These are phyloP conservation scores for Gelatoporia subvermispora DNA, from an alignment of 768 basidiomycete genomes.

Conservation along the genomic window DNA sequence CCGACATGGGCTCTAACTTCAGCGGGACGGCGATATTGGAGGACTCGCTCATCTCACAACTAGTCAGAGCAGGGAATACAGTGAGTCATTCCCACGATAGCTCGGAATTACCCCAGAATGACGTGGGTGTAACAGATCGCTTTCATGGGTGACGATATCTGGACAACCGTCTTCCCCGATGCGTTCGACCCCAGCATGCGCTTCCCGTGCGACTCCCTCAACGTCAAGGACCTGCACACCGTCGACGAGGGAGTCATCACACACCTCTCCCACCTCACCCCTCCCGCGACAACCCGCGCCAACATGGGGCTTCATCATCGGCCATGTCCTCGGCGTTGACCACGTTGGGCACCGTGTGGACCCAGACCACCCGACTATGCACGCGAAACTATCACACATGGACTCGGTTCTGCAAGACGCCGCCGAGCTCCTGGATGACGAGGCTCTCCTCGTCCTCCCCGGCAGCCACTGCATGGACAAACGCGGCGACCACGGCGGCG, in stretches of 20 bases:
- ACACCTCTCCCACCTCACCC: slow-evolving; percentile 81
- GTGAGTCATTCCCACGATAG: slow-evolving; percentile 33
- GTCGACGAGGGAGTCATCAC: slow-evolving; percentile 88
- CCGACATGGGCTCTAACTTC: slow-evolving; percentile 92
- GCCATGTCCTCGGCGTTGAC: slow-evolving; percentile 93
- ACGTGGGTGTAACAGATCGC: slow-evolving; percentile 45
- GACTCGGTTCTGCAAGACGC: slow-evolving; percentile 69
- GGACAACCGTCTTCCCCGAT: slow-evolving; percentile 84
- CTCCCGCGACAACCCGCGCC: slow-evolving; percentile 43
- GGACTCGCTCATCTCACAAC: slow-evolving; percentile 81
- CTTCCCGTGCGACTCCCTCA: slow-evolving; percentile 92
- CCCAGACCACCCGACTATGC: slow-evolving; percentile 84
- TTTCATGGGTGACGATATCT: slow-evolving; percentile 97
- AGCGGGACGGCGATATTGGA: slow-evolving; percentile 82
- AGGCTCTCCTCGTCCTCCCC: slow-evolving; percentile 85
- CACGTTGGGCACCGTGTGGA: slow-evolving; percentile 95
- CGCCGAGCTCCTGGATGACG: slow-evolving; percentile 71
- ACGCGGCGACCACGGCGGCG: slow-evolving; percentile 94
- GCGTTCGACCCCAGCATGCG: slow-evolving; percentile 69
- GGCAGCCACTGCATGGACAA: slow-evolving; percentile 98
- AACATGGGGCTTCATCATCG: slow-evolving; percentile 84
- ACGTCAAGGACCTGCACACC: slow-evolving; percentile 95
- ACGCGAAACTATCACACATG: slow-evolving; percentile 86
- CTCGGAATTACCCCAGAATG: slow-evolving; percentile 3
- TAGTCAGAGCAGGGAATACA: slow-evolving; percentile 52